phyloP scores from a whole-genome alignment of 75 land plant genomes.

The Picea sitchensis region DNA sequence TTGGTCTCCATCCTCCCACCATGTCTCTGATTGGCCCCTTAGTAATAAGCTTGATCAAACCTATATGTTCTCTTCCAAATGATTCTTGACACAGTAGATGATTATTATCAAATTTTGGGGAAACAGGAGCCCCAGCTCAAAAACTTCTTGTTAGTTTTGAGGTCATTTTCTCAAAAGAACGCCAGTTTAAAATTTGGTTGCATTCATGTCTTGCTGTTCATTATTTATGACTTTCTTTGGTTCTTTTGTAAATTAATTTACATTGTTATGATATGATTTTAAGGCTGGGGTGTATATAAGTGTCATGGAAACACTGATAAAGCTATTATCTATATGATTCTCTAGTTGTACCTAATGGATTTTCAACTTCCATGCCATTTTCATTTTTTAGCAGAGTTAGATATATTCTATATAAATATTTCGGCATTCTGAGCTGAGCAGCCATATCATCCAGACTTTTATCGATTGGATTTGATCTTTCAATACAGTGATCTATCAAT shows the following conservation, averaged over 20 bases:
- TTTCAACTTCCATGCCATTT: background rate
- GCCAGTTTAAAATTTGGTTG: background rate
- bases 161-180: background rate
- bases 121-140: too few relatives aligned
- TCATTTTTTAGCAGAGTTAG: background rate
- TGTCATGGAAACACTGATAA: background rate
- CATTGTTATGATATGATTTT: background rate
- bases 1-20: too few relatives aligned
- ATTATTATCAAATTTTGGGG: too few relatives aligned
- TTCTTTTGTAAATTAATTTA: background rate
- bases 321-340: background rate
- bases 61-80: too few relatives aligned
- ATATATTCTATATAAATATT: background rate
- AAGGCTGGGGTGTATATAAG: conserved; percentile 4
- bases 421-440: background rate
- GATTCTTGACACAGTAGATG: too few relatives aligned
- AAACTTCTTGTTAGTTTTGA: background rate
- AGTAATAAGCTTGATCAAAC: too few relatives aligned
- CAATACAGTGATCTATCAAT: background rate
- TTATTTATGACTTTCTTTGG: background rate
- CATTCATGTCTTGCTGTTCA: background rate
- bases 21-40: too few relatives aligned
- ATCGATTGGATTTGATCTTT: background rate
- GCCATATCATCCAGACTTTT: background rate
- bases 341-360: background rate